These are phyloP conservation scores for Chrysoporthe puriensis DNA, from an alignment of 2,329 filamentous ascomycete species.

Conservation along the genomic window DNA sequence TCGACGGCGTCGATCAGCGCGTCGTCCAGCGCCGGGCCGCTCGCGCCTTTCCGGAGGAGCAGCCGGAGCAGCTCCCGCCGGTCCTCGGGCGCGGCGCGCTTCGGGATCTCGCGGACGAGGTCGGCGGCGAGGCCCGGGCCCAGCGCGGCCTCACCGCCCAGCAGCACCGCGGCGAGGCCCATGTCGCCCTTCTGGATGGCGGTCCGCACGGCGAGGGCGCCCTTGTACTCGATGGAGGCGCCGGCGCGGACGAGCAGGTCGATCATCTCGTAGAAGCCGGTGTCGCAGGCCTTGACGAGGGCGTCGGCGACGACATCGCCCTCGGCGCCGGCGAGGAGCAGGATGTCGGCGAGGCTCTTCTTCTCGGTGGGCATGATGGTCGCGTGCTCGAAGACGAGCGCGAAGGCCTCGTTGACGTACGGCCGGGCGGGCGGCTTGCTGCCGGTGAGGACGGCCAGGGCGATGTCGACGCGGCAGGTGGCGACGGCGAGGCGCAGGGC, in stretches of 20 bases:
- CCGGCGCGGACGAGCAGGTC: conserved; percentile 56
- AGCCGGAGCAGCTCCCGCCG: conserved; percentile 49
- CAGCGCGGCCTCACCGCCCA: conserved; percentile 48
- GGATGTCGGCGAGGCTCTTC: conserved; percentile 55
- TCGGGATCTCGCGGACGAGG: conserved; percentile 54
- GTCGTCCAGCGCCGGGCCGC: conserved; percentile 50
- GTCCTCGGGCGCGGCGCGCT: conserved; percentile 49
- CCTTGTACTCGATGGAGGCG: conserved; percentile 58
- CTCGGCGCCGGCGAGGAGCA: conserved; percentile 61
- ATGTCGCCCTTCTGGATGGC: conserved; percentile 52
- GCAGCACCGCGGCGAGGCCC: conserved; percentile 51
- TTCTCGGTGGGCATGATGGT: conserved; percentile 54
- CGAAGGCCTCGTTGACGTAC: conserved; percentile 55
- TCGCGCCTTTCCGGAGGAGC: conserved; percentile 55
- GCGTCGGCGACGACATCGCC: conserved; percentile 54
- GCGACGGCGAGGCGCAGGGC: conserved; percentile 55
- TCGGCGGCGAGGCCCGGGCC: conserved; percentile 52
- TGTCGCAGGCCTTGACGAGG: conserved; percentile 52
- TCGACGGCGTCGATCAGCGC: conserved; percentile 55
- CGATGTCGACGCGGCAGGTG: conserved; percentile 56
- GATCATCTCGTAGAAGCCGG: conserved; percentile 58
- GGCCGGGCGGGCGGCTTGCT: conserved; percentile 53
- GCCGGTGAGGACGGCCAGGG: conserved; percentile 57
- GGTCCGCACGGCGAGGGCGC: conserved; percentile 52
- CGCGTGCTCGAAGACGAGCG: conserved; percentile 48